These are phyloP conservation scores for Lodderomyces theae DNA, from an alignment of 1,139 yeast species.

Conservation along the genomic window DNA sequence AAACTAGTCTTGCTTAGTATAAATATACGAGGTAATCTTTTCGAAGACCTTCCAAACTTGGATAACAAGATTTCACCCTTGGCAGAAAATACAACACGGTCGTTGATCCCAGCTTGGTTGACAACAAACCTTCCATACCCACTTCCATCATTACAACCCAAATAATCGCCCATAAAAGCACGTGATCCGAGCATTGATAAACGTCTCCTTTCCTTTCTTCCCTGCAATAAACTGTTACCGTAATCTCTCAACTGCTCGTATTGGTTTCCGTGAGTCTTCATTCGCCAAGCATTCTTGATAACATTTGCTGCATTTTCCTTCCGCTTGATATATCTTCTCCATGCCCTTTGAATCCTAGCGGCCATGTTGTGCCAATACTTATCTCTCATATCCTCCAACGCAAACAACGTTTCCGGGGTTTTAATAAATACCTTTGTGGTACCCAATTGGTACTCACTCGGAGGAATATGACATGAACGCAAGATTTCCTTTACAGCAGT, in stretches of 20 bases:
- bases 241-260: constrained; percentile 80
- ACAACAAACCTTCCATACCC: constrained; percentile 70
- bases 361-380: constrained; percentile 99
- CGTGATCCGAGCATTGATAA: constrained; percentile 86
- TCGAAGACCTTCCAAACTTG: constrained; percentile 91
- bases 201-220: constrained; percentile 86
- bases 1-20: constrained; percentile 62
- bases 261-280: constrained; percentile 74
- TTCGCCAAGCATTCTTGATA: constrained; percentile 85
- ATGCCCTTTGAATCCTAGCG: constrained; percentile 93
- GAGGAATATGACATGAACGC: constrained; percentile 75
- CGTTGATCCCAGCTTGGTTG: constrained; percentile 67
- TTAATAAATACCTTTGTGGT: constrained; percentile 93
- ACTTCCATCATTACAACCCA: constrained; percentile 73
- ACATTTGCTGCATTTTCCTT: constrained; percentile 84
- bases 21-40: constrained; percentile 69
- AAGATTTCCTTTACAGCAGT: constrained; percentile 81
- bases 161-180: constrained; percentile 91
- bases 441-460: constrained; percentile 86
- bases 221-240: constrained; percentile 67
- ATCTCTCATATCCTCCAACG: constrained; percentile 94
- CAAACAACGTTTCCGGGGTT: constrained; percentile 95
- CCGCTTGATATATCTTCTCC: constrained; percentile 80
- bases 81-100: constrained; percentile 70
- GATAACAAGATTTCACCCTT: constrained; percentile 79